Percentiles rank a stretch among this genome's conserved stretches.
These are phyloP conservation scores for Solanum piurae DNA, from an alignment of 257 asterid species.

Conservation along the genomic window DNA sequence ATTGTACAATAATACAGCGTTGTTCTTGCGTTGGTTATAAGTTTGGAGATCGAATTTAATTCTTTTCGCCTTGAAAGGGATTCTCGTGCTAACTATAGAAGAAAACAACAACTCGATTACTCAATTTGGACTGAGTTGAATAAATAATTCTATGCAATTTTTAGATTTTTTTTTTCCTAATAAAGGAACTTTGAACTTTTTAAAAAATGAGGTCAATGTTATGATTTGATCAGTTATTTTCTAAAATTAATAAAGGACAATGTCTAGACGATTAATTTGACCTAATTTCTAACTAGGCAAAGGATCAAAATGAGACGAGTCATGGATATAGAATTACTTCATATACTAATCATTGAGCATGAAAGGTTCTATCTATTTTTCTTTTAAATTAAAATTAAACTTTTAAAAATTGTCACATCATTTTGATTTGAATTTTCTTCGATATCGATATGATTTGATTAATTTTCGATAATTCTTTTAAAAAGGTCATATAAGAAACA, in stretches of 20 bases:
- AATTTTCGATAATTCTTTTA: background rate
- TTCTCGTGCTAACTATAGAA: background rate
- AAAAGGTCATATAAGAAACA: background rate
- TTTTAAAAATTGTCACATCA: background rate
- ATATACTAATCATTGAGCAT: background rate
- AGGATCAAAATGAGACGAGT: background rate
- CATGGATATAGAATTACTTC: background rate
- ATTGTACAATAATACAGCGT: background rate
- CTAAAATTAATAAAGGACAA: background rate
- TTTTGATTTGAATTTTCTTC: background rate
- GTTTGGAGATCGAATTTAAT: background rate
- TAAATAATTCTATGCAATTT: background rate
- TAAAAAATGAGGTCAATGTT: background rate
- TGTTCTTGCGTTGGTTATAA: background rate
- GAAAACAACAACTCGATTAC: background rate
- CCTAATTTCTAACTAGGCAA: background rate
- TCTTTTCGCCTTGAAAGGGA: background rate
- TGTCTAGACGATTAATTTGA: background rate
- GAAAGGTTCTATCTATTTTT: background rate
- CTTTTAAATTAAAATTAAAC: rapidly evolving
- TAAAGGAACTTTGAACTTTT: background rate
- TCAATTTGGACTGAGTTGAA: background rate
- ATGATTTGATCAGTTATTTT: background rate
- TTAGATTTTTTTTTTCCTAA: background rate
- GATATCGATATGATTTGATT: background rate